Evolutionary conservation across 495 filamentous ascomycete species (phyloP).

Genomic region (Barbatosphaeria neglecta): DNA sequence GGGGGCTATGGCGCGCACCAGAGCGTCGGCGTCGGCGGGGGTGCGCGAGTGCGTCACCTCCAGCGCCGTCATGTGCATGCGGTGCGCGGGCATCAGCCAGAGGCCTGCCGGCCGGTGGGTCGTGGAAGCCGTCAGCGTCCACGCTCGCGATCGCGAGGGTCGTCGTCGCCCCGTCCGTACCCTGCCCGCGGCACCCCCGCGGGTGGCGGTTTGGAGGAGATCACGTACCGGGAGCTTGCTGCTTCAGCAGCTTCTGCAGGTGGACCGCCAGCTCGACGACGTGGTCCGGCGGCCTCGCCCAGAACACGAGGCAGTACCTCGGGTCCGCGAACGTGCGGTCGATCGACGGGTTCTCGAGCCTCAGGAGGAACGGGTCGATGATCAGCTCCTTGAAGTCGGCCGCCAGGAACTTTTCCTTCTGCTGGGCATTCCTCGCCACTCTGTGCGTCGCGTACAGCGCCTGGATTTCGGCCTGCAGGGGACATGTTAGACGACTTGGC

Average conservation of each 20-base stretch:
- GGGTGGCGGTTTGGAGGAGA: too few species aligned
- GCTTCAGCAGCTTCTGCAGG: constrained; percentile 54
- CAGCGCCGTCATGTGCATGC: constrained; percentile 76
- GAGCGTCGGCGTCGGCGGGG: constrained; percentile 42
- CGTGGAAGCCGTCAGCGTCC: constrained; percentile 1
- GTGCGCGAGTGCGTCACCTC: constrained; percentile 68
- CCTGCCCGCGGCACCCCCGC: too few species aligned
- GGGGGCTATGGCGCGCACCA: constrained; percentile 43
- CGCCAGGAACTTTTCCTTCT: constrained; percentile 54
- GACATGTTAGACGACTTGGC: too few species aligned
- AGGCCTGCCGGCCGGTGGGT: constrained; percentile 42
- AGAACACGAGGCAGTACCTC: constrained; percentile 74
- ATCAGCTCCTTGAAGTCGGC: constrained; percentile 57
- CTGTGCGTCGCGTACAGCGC: constrained; percentile 62
- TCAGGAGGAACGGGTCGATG: constrained; percentile 63
- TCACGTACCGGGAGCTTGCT: constrained; percentile 54
- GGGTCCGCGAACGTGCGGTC: constrained; percentile 59
- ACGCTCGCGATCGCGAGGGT: too few species aligned
- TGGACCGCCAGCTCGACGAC: constrained; percentile 51
- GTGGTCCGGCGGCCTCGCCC: constrained; percentile 67
- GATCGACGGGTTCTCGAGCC: constrained; percentile 45
- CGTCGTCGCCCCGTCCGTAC: too few species aligned
- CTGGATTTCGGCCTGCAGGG: constrained; percentile 54
- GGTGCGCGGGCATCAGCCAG: constrained; percentile 70
- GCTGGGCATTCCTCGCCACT: constrained; percentile 55